These are phyloP conservation scores for Bretziella fagacearum DNA, from an alignment of 2,329 filamentous ascomycete species.

Conservation along the genomic window DNA sequence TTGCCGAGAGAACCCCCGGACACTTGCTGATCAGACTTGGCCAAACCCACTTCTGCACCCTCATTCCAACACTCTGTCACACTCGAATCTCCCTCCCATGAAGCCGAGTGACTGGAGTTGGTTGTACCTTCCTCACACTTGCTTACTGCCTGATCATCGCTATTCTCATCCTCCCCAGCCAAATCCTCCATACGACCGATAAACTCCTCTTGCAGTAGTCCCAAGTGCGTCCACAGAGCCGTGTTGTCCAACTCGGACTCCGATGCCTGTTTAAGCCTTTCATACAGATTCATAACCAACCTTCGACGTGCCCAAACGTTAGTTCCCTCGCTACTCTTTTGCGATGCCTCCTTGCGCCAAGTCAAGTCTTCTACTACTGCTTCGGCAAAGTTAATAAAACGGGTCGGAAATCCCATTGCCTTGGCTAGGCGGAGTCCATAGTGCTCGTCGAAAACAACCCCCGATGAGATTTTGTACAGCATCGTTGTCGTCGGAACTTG, in stretches of 20 bases:
- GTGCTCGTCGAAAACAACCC: slow-evolving; percentile 50
- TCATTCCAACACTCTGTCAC: not conserved
- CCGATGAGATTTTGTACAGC: slow-evolving; percentile 68
- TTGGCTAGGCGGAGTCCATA: slow-evolving; percentile 76
- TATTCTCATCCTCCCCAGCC: slow-evolving; percentile 36
- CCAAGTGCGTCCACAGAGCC: slow-evolving; percentile 45
- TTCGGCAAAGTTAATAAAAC: slow-evolving; percentile 52
- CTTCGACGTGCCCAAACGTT: slow-evolving; percentile 49
- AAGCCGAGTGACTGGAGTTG: no score
- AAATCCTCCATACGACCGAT: slow-evolving; percentile 22
- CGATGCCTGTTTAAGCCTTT: slow-evolving; percentile 52
- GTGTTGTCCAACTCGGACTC: slow-evolving; percentile 48
- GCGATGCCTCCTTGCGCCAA: slow-evolving; percentile 37
- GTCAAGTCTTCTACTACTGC: slow-evolving; percentile 46
- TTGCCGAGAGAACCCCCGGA: no score
- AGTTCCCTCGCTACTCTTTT: slow-evolving; percentile 39
- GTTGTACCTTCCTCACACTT: not conserved
- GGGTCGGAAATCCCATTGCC: slow-evolving; percentile 52
- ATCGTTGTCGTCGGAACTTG: slow-evolving; percentile 54
- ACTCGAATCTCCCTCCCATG: not conserved
- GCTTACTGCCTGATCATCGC: no score
- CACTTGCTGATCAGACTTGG: no score
- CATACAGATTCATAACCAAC: slow-evolving; percentile 54
- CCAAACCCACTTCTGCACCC: no score
- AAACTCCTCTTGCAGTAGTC: slow-evolving; percentile 58